These are phyloP conservation scores for Pleurotus cornucopiae DNA, from an alignment of 768 basidiomycete genomes.

Conservation along the genomic window DNA sequence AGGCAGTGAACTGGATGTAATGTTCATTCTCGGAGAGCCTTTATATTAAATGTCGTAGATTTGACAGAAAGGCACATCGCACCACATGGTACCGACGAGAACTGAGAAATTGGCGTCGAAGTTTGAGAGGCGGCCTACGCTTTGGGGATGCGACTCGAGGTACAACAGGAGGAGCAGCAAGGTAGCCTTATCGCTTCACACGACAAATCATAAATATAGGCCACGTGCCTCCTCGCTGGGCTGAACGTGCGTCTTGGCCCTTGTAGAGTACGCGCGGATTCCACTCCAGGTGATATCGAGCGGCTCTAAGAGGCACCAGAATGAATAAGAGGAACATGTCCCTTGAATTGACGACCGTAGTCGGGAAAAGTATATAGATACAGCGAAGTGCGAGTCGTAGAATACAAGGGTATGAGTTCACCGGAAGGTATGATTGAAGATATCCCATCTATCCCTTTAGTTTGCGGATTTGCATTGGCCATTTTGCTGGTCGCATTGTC, in stretches of 20 bases:
- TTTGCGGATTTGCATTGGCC: conserved; percentile 23
- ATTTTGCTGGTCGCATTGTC: conserved; percentile 34
- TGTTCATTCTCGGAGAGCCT: not conserved
- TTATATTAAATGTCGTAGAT: not conserved
- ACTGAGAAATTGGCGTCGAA: not conserved
- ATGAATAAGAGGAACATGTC: not conserved
- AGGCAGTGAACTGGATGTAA: too few species aligned
- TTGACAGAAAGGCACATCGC: conserved; percentile 1
- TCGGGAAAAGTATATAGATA: not conserved
- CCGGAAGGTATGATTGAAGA: not conserved
- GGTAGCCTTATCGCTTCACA: conserved; percentile 1
- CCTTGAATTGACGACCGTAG: not conserved
- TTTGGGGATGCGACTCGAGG: not conserved
- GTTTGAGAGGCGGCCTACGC: not conserved
- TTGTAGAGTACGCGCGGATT: not conserved
- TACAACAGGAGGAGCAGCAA: not conserved
- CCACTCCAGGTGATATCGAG: too few species aligned
- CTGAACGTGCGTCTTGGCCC: not conserved
- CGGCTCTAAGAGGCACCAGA: too few species aligned
- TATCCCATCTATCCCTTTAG: not conserved
- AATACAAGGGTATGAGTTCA: conserved; percentile 6
- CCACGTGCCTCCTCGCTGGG: not conserved
- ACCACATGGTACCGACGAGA: not conserved
- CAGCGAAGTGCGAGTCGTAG: not conserved
- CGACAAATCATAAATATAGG: not conserved